Evolutionary conservation across 2,329 filamentous ascomycete genomes (phyloP), one percentile per base, ranked within the genome.

Genomic region (Tetracladium maxilliforme): DNA sequence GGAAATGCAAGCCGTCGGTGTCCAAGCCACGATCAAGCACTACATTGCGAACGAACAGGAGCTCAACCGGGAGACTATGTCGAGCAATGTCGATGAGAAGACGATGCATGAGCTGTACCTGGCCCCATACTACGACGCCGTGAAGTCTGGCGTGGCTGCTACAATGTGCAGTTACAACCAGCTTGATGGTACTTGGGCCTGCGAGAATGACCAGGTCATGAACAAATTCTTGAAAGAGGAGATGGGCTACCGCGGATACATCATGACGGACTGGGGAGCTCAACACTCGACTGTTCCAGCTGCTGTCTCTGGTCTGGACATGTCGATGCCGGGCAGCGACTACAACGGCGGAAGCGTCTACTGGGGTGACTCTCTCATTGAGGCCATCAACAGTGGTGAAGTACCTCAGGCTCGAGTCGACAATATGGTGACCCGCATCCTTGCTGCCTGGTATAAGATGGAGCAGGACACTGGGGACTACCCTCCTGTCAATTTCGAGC

Each of bases 161-260:
- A 49, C 77, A 22, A 81, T 82, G 77, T 82, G 76, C 50, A 71
- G 68, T 11, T 81, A 81, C 49, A 74, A 79, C 43, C 71, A 72
- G 43, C 51, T 80, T 42, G 79, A 81, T 47, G 68, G 70, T 33
- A 71, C 65, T 10, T 79, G 71, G 48, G 61, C 61, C 5, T 82
- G 76, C 45, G 64, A 74, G 41, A 79, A 74, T 47, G 61, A 64
- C 30, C 53, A 64, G 24, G 48, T 57, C 4, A 42, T 78, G 27
- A 74, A 75, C 41, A 60, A 61, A 24, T 43, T 82, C 4, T 52
- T 82, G 10, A 81, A 82, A 49, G 49, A 59, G 10, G 72, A 83
- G 44, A 60, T 90, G 9, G 80, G 76, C n/a, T 87, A 86, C 59
- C 72, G 75, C 39, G 59, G 80, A 5, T 74, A 71, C 35, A 56